Conservation (phyloP, 78 protist species). For the Guillardia theta region DNA sequence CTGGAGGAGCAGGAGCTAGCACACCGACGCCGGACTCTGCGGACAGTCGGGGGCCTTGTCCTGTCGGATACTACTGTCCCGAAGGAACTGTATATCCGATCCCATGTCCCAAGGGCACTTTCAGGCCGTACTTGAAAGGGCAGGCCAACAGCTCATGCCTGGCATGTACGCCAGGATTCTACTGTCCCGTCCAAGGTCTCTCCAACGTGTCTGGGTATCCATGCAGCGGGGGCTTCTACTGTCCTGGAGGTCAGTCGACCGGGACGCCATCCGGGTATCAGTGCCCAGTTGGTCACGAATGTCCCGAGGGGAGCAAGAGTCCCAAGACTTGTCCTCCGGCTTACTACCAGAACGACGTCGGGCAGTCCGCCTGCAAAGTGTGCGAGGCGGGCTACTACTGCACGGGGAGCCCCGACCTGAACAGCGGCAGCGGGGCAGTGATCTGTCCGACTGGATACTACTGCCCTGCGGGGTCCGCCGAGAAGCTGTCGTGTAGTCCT, state of each 20-base stretch:
- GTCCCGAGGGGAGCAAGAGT: not conserved
- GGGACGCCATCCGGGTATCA: not conserved
- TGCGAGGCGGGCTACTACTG: slow-evolving; percentile 62
- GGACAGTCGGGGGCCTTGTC: slow-evolving; percentile 40
- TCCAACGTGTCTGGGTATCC: not conserved
- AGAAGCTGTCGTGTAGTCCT: no score
- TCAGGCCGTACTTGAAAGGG: not conserved
- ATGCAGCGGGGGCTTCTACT: not conserved
- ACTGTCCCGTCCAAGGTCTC: slow-evolving; percentile 45
- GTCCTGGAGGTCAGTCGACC: not conserved
- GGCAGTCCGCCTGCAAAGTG: not conserved
- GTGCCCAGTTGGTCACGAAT: not conserved
- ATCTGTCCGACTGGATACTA: slow-evolving; percentile 54
- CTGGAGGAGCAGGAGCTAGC: not conserved
- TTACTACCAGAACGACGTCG: slow-evolving; percentile 22
- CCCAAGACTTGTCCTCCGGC: slow-evolving; percentile 47
- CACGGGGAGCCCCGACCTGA: not conserved
- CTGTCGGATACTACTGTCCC: slow-evolving; percentile 62
- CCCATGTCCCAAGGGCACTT: slow-evolving; percentile 54
- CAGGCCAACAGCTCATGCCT: not conserved
- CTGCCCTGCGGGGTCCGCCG: not conserved
- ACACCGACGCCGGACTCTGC: not conserved
- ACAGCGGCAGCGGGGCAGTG: not conserved
- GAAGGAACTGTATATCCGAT: not conserved
- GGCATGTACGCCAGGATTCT: slow-evolving; percentile 49